Percentiles rank a stretch among this genome's conserved stretches.
These are phyloP conservation scores for Phaffia rhodozyma DNA, from an alignment of 1,284 basidiomycete species.

Conservation along the genomic window DNA sequence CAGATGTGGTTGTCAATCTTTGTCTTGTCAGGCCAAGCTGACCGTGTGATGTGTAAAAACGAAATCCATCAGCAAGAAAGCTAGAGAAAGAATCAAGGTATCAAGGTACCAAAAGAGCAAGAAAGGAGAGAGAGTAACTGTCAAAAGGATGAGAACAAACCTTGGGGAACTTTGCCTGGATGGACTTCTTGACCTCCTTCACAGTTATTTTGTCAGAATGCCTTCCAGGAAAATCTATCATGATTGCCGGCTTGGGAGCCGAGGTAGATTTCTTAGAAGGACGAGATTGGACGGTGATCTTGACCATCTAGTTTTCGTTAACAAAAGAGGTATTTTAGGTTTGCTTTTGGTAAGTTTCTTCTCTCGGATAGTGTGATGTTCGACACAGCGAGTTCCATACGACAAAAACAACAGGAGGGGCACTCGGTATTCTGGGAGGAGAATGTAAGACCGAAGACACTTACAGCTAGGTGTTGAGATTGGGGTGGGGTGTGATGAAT, in stretches of 20 bases:
- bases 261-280: constrained; percentile 33
- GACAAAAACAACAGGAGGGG: too few relatives aligned
- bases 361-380: too few relatives aligned
- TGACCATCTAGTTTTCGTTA: constrained; percentile 42
- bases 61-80: background rate
- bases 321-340: too few relatives aligned
- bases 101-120: background rate
- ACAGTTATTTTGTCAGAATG: constrained; percentile 36
- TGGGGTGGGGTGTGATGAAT: too few relatives aligned
- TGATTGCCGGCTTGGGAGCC: constrained; percentile 45
- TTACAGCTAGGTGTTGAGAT: too few relatives aligned
- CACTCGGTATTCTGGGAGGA: too few relatives aligned
- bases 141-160: constrained; percentile 36
- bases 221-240: constrained; percentile 45
- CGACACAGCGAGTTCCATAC: too few relatives aligned
- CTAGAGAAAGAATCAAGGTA: constrained; percentile 1
- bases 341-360: too few relatives aligned
- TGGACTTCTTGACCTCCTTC: constrained; percentile 34
- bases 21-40: constrained; percentile 63
- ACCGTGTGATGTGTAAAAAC: background rate
- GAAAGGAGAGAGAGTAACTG: background rate
- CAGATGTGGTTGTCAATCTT: constrained; percentile 52
- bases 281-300: constrained; percentile 42
- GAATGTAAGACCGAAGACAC: too few relatives aligned
- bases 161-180: constrained; percentile 35